Base-by-base conservation (phyloP, 2,329 filamentous ascomycete genomes). In the Knoxdaviesia capensis region DNA sequence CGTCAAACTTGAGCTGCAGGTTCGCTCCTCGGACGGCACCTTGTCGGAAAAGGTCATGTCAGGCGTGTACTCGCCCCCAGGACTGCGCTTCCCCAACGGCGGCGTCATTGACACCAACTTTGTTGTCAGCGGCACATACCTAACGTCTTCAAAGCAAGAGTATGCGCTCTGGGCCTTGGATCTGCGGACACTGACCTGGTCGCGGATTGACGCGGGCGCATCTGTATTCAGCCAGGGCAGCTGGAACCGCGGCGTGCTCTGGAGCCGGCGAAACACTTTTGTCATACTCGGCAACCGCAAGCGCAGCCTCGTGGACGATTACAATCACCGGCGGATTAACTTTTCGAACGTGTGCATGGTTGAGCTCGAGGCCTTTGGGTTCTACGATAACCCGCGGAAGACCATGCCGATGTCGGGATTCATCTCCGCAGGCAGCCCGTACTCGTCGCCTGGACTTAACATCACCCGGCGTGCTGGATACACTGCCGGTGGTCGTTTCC, bases 281-380 rank as follows among this genome's bases (percentile, higher is more conserved):
- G 86, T 96, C 33, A 88, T 98, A 48, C 68, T 98, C 34, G 90
- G 90, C 39, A 92, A 94, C 57, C 75, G 90, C 34, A 94, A 93
- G 59, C 70, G 90, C 47, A 94, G 83, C 50, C 68, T 98, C 32
- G 88, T 96, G 1, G 88, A 98, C 51, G 90, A 98, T 58, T 98
- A 98, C 59, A 96, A 96, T 55, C 90, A 96, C 54, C 80, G 90
- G 7, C 80, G 90, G 30, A 92, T 98, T 59, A 98, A 98, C 59
- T 98, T 96, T 56, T 83, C 82, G 7, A 92, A 98, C 54, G 77
- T 96, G 31, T 96, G 90, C 57, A 81, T 96, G 69, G 88, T 98
- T 6, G 90, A 98, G 58, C 67, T 98, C 7, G 90, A 98, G 56
- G 87, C 90, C 0, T 98, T 96, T 62, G 90, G 90, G 1, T 77